Conservation (phyloP, 345 rosid species). For the Arabis hirsuta region DNA sequence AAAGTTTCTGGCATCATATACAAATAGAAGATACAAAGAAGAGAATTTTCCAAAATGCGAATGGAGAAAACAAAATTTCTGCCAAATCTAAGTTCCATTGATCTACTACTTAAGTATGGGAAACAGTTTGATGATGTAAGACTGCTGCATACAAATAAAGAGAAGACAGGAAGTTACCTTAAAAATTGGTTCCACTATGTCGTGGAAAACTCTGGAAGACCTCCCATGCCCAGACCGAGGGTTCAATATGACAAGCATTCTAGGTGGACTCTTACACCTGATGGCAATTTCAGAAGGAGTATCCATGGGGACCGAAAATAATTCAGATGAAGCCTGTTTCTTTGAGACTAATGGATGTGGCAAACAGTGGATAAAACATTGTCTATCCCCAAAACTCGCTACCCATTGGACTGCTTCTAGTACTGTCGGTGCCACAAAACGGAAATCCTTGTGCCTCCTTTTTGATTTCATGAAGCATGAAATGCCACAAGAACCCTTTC, state of each 20-base stretch:
- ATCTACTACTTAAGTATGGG: too few relatives aligned
- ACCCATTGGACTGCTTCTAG: slow-evolving; percentile 90
- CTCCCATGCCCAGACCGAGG: slow-evolving; percentile 85
- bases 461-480: slow-evolving; percentile 67
- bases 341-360: slow-evolving; percentile 80
- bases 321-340: slow-evolving; percentile 77
- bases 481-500: slow-evolving; percentile 62
- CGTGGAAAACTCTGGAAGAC: slow-evolving; percentile 78
- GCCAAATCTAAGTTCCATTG: too few relatives aligned
- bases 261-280: slow-evolving; percentile 78
- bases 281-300: slow-evolving; percentile 78
- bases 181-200: slow-evolving; percentile 77
- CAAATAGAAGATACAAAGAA: too few relatives aligned
- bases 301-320: slow-evolving; percentile 54
- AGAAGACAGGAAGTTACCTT: slow-evolving; percentile 55
- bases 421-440: slow-evolving; percentile 66
- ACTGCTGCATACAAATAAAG: not conserved
- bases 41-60: not conserved
- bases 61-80: not conserved
- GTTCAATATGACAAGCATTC: slow-evolving; percentile 81
- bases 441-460: slow-evolving; percentile 69
- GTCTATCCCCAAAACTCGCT: slow-evolving; percentile 87
- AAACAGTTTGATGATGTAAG: not conserved
- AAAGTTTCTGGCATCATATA: too few relatives aligned
- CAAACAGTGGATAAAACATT: slow-evolving; percentile 75